Evolutionary conservation across 352 stramenopile species (phyloP), one percentile per base, ranked within the genome.

Genomic region (Globisporangium nunn): DNA sequence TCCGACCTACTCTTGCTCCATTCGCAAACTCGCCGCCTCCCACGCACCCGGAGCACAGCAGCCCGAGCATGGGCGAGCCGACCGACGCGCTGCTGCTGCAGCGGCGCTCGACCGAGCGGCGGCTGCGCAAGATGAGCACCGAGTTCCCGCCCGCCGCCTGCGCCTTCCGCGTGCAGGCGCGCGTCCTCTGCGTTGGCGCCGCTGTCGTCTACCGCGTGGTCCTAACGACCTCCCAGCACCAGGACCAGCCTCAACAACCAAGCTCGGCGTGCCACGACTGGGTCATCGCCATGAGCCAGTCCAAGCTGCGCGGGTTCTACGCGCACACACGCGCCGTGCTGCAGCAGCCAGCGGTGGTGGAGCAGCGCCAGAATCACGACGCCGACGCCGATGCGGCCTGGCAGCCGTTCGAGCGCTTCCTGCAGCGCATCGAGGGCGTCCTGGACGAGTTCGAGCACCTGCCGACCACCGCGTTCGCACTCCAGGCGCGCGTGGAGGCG

Each of bases 221-320:
- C 30, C 62, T 87, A 41, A 66, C 68, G 10, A 50, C 55, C 18
- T 47, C 41, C 50, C 50, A 44, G 59, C 48, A 23, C 61, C 48
- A 51, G 33, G 49, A 12, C 50, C 47, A 6, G 50, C 51, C 17
- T 64, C 15, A 47, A 17, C 41, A 10, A 6, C 8, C 11, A 14
- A n/a, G 62, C 15, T 50, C 70, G 30, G 62, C 52, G 61, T 72
- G 50, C 49, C 70, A 78, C 61, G 66, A 69, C 17, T 85, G 76
- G 74, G 70, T 83, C 52, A 78, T 83, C 31, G 72, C 75, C 41
- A 81, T 87, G 68, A 85, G 72, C 51, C 74, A 81, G 50, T 64
- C 69, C 54, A 87, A 87, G 58, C 74, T 83, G 57, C 61, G 61
- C 62, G 58, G 53, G 5, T 87, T 85, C 62, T 77, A 71, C 58